phyloP scores from a whole-genome alignment of 257 asterid species.

The Primulina tabacum region DNA sequence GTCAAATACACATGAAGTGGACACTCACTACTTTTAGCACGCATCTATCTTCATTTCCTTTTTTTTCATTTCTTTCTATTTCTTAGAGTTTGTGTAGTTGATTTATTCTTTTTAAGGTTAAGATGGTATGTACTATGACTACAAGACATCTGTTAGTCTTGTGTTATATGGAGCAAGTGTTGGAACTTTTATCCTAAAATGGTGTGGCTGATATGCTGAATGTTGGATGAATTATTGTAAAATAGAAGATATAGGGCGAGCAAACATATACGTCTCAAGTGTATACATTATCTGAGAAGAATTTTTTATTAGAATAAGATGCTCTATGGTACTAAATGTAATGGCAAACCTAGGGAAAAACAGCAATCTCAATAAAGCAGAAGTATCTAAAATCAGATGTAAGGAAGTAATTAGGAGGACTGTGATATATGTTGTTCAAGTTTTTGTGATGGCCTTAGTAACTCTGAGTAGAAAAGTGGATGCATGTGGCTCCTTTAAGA shows the following conservation, averaged over 20 bases:
- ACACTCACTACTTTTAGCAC: background rate
- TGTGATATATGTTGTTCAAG: background rate
- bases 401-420: background rate
- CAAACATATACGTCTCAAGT: background rate
- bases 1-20: background rate
- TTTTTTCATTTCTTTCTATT: background rate
- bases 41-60: background rate
- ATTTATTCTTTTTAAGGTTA: background rate
- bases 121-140: background rate
- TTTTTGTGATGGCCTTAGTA: background rate
- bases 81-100: background rate
- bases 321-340: background rate
- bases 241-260: slow-evolving; percentile 11
- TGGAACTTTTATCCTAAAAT: background rate
- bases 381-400: background rate
- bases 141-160: background rate
- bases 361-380: background rate
- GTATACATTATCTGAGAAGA: background rate
- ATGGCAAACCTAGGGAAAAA: slow-evolving; percentile 1
- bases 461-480: background rate
- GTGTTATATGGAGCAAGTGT: background rate
- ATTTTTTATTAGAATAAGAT: background rate
- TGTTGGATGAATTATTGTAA: background rate
- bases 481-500: background rate
- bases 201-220: slow-evolving; percentile 10